Conservation (phyloP, 768 basidiomycete genomes). For the Gelatoporia subvermispora region DNA sequence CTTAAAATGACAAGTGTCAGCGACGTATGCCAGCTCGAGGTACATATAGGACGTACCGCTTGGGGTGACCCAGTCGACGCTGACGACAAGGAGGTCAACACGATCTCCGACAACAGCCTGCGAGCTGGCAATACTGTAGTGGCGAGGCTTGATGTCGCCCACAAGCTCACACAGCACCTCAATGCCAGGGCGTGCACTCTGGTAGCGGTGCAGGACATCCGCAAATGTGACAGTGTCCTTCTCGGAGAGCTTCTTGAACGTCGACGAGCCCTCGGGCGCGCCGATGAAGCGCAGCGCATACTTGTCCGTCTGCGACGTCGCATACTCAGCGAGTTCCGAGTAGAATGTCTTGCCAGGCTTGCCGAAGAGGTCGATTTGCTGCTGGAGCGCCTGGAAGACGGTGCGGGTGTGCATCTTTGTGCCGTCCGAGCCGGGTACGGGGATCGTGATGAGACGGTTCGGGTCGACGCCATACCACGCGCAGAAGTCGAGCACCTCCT, state of each 20-base stretch:
- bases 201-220: constrained; percentile 74
- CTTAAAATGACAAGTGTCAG: constrained; percentile 33
- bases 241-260: constrained; percentile 94
- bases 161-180: constrained; percentile 84
- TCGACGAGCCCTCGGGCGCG: constrained; percentile 82
- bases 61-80: constrained; percentile 90
- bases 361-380: constrained; percentile 95
- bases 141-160: constrained; percentile 94
- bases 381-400: constrained; percentile 91
- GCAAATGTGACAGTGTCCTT: constrained; percentile 93
- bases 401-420: constrained; percentile 84
- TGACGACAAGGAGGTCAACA: constrained; percentile 93
- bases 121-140: constrained; percentile 96
- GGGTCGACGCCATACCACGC: constrained; percentile 87
- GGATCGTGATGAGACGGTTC: constrained; percentile 74
- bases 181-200: constrained; percentile 75
- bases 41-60: constrained; percentile 49
- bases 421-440: constrained; percentile 55
- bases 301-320: constrained; percentile 63
- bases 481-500: constrained; percentile 87
- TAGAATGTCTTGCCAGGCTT: constrained; percentile 96
- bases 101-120: constrained; percentile 93
- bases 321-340: constrained; percentile 75
- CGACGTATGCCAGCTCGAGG: not conserved
- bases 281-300: constrained; percentile 89